Evolutionary conservation across 2,329 filamentous ascomycete genomes (phyloP).

Genomic region (Arachnomyces sp.): DNA sequence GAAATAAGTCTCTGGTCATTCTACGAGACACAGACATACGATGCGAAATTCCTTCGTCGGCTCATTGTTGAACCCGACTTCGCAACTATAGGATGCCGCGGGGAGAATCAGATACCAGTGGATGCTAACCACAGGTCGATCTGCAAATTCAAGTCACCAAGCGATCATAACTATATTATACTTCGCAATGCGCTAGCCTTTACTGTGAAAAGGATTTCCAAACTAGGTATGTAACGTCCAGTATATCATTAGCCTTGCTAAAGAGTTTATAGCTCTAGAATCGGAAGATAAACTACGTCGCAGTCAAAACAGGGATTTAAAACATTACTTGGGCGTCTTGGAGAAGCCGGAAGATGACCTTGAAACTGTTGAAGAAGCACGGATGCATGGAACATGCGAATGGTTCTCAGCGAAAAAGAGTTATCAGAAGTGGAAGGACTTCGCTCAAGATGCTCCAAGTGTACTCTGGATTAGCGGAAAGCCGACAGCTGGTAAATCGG

Average conservation of each 20-base stretch:
- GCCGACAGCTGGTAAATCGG: constrained; percentile 28
- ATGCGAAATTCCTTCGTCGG: constrained; percentile 16
- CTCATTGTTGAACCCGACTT: constrained; percentile 37
- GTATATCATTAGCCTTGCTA: neutral
- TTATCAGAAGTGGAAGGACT: constrained; percentile 8
- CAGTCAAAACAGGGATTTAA: constrained; percentile 5
- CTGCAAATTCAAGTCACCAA: constrained; percentile 33
- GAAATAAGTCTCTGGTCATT: constrained; percentile 38
- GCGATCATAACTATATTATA: constrained; percentile 33
- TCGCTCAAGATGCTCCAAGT: neutral
- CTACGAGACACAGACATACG: constrained; percentile 36
- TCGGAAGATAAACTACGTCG: constrained; percentile 10
- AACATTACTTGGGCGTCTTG: constrained; percentile 12
- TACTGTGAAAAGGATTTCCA: constrained; percentile 2
- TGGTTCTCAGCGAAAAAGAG: constrained; percentile 11
- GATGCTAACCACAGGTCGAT: constrained; percentile 37
- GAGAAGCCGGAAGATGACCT: constrained; percentile 13
- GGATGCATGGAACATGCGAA: constrained; percentile 15
- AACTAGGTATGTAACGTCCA: neutral
- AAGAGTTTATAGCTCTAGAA: neutral
- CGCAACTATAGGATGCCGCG: constrained; percentile 35
- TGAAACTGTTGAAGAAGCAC: constrained; percentile 4
- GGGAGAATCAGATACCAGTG: constrained; percentile 32
- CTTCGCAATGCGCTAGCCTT: constrained; percentile 14
- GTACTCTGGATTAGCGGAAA: constrained; percentile 26